phyloP scores from a whole-genome alignment of 1,139 yeast species.

The Candida tetrigidarum region DNA sequence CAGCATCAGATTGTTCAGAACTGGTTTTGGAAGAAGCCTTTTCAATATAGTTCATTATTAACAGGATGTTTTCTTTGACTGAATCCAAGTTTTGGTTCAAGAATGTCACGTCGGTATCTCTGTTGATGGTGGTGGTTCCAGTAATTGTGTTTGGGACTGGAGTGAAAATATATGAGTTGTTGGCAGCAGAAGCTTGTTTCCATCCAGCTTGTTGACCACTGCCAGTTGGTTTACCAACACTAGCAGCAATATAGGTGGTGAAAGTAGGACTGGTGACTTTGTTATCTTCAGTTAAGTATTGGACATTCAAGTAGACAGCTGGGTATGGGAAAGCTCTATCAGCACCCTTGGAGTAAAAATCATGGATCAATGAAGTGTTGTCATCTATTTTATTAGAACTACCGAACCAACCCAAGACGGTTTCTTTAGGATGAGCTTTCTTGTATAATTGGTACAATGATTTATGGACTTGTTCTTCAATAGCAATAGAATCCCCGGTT shows the following conservation, averaged over 20 bases:
- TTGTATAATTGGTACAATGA: conserved; percentile 73
- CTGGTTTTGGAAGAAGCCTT: conserved; percentile 3
- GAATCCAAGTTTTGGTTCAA: conserved; percentile 60
- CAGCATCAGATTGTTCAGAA: conserved; percentile 46
- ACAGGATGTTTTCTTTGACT: conserved; percentile 56
- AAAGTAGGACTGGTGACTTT: conserved; percentile 48
- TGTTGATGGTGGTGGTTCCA: conserved; percentile 42
- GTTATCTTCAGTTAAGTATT: conserved; percentile 43
- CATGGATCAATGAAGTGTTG: conserved; percentile 83
- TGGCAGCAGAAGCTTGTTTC: conserved; percentile 35
- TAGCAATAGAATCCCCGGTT: conserved; percentile 72
- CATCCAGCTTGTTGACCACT: conserved; percentile 53
- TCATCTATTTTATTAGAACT: conserved; percentile 66
- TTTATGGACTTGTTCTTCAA: conserved; percentile 77
- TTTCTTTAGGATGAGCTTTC: conserved; percentile 79
- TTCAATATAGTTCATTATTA: conserved; percentile 54
- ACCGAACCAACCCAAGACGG: conserved; percentile 89
- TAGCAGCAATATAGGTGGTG: conserved; percentile 75
- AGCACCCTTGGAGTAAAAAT: conserved; percentile 72
- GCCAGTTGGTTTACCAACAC: conserved; percentile 60
- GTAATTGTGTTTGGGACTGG: conserved; percentile 74
- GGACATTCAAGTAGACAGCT: conserved; percentile 74
- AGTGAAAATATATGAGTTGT: conserved; percentile 69
- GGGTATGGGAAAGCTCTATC: conserved; percentile 78
- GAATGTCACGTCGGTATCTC: conserved; percentile 33